A percentile compares a stretch with the other conserved stretches of the same genome.
These are phyloP conservation scores for Diospyros kaki DNA, from an alignment of 148 eudicot genomes.

Conservation along the genomic window DNA sequence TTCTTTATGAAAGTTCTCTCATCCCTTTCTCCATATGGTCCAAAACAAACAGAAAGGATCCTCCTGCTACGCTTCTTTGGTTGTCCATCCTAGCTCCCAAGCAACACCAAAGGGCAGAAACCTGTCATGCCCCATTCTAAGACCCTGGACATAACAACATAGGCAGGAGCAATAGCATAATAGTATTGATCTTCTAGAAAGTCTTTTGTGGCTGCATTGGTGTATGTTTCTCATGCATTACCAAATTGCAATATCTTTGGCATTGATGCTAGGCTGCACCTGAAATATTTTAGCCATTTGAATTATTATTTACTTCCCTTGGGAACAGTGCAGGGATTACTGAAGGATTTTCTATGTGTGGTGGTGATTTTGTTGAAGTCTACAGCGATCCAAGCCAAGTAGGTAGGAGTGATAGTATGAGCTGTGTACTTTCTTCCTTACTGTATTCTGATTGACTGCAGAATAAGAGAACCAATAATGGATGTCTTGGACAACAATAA, in stretches of 20 bases:
- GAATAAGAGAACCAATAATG: not conserved
- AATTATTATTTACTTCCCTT: slow-evolving; percentile 21
- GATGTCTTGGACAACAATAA: not conserved
- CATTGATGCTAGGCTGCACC: not conserved
- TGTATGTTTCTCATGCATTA: not conserved
- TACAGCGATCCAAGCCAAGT: slow-evolving; percentile 85
- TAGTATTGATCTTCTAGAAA: too few species aligned
- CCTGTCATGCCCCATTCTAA: too few species aligned
- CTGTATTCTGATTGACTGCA: not conserved
- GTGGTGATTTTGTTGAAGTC: slow-evolving; percentile 98
- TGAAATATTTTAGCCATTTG: not conserved
- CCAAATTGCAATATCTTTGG: not conserved
- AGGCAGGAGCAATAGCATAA: too few species aligned
- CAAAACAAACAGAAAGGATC: too few species aligned
- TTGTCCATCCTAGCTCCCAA: too few species aligned
- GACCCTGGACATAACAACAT: too few species aligned
- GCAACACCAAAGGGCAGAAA: too few species aligned
- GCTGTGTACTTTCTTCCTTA: not conserved
- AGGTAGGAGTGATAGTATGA: slow-evolving; percentile 40
- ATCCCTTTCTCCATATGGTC: too few species aligned
- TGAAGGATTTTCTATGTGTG: slow-evolving; percentile 99
- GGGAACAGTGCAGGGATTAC: slow-evolving; percentile 96
- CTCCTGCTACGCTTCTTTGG: too few species aligned
- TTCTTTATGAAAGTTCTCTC: too few species aligned
- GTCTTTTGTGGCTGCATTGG: too few species aligned